A percentile compares a stretch with the other conserved stretches of the same genome.
Conservation (phyloP, 1,284 basidiomycete species). For the Schizopora paradoxa region DNA sequence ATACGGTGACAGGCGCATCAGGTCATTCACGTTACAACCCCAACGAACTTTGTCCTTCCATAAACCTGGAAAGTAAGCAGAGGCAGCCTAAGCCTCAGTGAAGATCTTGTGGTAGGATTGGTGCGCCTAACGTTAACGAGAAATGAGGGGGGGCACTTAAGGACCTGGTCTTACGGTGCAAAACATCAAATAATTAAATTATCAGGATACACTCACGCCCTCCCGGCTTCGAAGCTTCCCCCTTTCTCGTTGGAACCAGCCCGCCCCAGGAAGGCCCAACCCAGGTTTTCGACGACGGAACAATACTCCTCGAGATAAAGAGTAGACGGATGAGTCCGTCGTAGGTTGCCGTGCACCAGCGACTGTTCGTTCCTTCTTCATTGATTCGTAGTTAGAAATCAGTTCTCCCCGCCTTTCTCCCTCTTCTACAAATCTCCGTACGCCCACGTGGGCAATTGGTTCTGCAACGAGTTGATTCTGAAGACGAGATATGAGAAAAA, state of each 20-base stretch:
- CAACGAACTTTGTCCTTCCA: too few species aligned
- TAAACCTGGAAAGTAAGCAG: too few species aligned
- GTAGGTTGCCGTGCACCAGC: conserved; percentile 11
- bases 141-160: too few species aligned
- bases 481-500: not conserved
- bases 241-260: conserved; percentile 15
- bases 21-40: too few species aligned
- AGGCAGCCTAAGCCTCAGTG: too few species aligned
- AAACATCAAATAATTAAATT: too few species aligned
- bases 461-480: conserved; percentile 24
- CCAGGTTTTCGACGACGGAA: conserved; percentile 10
- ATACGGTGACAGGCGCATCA: too few species aligned
- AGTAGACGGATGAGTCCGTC: conserved; percentile 12
- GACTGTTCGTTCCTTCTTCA: conserved; percentile 3
- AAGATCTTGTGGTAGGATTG: too few species aligned
- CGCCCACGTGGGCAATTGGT: conserved; percentile 21
- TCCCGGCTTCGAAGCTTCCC: conserved; percentile 9
- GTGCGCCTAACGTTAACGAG: too few species aligned
- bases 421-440: conserved; percentile 15
- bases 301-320: conserved; percentile 8
- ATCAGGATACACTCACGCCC: not conserved
- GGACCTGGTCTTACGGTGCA: too few species aligned
- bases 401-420: conserved; percentile 5
- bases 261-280: conserved; percentile 16
- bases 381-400: conserved; percentile 8